Base-by-base conservation (phyloP, 2,329 filamentous ascomycete species). In the Alternaria longipes region DNA sequence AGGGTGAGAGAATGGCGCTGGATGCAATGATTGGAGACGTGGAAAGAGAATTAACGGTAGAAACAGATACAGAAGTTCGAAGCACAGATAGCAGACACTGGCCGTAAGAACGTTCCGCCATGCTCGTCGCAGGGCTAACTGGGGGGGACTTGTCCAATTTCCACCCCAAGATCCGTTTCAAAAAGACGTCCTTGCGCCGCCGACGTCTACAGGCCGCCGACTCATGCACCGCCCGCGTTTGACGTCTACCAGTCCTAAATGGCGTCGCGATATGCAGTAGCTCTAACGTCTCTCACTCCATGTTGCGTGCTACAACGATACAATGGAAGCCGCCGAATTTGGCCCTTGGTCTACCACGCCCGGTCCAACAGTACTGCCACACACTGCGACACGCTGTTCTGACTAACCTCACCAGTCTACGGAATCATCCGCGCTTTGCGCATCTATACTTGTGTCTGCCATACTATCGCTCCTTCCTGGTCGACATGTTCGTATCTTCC, bases 151-250 rank as follows among this genome's bases (percentile, higher is more conserved):
- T 20, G 36, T 18, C 45, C 42, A 50, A 52, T 20, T 38, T 54
- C 55, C 36, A 52, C 36, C 34, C 34, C 34, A 38, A 38, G 16
- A 16, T 16, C 46, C 28, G 54, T 61, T 65, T 60, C 56, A 57
- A 20, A 38, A 38, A 16, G 20, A 55, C 59, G 46, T 24, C 45
- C 60, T 44, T 54, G 51, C 50, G 49, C 52, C 44, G 38, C 51
- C 50, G 54, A 49, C 56, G 30, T 24, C 32, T 34, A 20, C 18
- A 24, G 18, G 30, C 46, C 14, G 28, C 45, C 64, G 52, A 61
- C 42, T 55, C 56, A 51, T 66, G 61, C 60, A 52, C 36, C 59
- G 58, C 28, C 54, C 36, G 55, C 49, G 42, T 59, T 38, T 59
- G 55, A 61, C 63, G 56, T 52, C n/a, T 22, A 54, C 28, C 62